These are phyloP conservation scores for Aspergillus leporis DNA, from an alignment of 495 filamentous ascomycete species.

Conservation along the genomic window DNA sequence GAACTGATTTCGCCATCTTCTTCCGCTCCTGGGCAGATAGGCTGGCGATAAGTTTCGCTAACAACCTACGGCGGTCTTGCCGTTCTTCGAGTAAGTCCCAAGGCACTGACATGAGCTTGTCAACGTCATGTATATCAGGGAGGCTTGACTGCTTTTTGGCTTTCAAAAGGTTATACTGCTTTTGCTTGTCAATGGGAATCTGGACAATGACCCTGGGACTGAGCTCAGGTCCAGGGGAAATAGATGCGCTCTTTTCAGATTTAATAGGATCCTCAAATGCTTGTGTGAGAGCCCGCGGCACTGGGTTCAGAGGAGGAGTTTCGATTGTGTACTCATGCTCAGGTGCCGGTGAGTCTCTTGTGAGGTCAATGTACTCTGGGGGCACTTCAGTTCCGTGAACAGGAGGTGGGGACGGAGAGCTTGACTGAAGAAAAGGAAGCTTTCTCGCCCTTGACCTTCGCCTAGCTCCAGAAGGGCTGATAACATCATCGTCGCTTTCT, in stretches of 20 bases:
- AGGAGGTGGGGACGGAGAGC: constrained; percentile 17
- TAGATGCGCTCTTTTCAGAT: constrained; percentile 11
- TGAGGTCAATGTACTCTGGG: constrained; percentile 32
- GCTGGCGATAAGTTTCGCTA: constrained; percentile 27
- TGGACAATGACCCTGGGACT: constrained; percentile 4
- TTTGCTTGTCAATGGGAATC: not conserved
- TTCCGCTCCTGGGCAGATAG: constrained; percentile 19
- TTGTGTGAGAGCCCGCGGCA: constrained; percentile 5
- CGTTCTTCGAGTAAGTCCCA: constrained; percentile 27
- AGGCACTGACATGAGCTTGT: constrained; percentile 21
- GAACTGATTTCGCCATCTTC: constrained; percentile 13
- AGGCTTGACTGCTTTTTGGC: constrained; percentile 9
- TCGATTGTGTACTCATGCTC: constrained; percentile 23
- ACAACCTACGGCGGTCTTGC: constrained; percentile 33
- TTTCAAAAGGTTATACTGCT: constrained; percentile 2
- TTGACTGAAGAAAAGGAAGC: constrained; percentile 12
- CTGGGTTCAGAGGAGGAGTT: constrained; percentile 34
- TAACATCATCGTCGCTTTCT: constrained; percentile 31
- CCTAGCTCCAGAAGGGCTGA: constrained; percentile 22
- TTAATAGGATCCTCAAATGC: constrained; percentile 1
- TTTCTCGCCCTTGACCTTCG: constrained; percentile 13
- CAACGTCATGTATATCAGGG: constrained; percentile 28
- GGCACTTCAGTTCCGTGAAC: not conserved
- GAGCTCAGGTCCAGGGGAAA: constrained; percentile 22
- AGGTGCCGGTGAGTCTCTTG: constrained; percentile 22